Percentiles rank a stretch among this genome's conserved stretches.
phyloP scores from a whole-genome alignment of 352 stramenopile genomes.

The Phytophthora sojae region DNA sequence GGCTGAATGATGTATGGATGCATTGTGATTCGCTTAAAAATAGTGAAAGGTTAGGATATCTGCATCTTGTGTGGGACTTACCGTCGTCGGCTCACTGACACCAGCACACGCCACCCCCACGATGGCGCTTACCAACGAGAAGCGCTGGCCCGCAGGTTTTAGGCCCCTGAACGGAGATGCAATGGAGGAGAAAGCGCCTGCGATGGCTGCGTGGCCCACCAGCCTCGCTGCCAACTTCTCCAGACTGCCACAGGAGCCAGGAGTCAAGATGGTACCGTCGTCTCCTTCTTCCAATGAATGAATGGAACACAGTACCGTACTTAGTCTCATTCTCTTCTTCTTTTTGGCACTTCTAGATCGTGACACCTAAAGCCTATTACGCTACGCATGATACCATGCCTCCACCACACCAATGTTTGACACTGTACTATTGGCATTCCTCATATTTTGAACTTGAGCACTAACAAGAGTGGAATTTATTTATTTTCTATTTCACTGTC shows the following conservation, averaged over 20 bases:
- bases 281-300: background rate
- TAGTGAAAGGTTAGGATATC: conserved; percentile 22
- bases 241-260: conserved; percentile 35
- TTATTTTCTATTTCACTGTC: background rate
- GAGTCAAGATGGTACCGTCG: conserved; percentile 49
- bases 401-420: conserved; percentile 59
- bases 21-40: background rate
- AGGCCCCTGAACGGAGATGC: background rate
- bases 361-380: conserved; percentile 60
- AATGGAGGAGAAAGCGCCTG: conserved; percentile 27
- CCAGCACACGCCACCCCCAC: conserved; percentile 1
- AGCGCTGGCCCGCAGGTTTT: conserved; percentile 8
- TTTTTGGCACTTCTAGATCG: conserved; percentile 47
- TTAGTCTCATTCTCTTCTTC: background rate
- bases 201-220: conserved; percentile 52
- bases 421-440: background rate
- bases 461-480: conserved; percentile 6
- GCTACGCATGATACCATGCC: conserved; percentile 79
- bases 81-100: background rate
- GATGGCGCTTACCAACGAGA: conserved; percentile 39
- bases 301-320: background rate
- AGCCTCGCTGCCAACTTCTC: conserved; percentile 47
- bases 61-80: conserved; percentile 23
- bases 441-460: background rate
- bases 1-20: conserved; percentile 8